Evolutionary conservation across 2,329 filamentous ascomycete species (phyloP), one percentile per base, ranked within the genome.

Genomic region (Cercospora zeae-maydis): DNA sequence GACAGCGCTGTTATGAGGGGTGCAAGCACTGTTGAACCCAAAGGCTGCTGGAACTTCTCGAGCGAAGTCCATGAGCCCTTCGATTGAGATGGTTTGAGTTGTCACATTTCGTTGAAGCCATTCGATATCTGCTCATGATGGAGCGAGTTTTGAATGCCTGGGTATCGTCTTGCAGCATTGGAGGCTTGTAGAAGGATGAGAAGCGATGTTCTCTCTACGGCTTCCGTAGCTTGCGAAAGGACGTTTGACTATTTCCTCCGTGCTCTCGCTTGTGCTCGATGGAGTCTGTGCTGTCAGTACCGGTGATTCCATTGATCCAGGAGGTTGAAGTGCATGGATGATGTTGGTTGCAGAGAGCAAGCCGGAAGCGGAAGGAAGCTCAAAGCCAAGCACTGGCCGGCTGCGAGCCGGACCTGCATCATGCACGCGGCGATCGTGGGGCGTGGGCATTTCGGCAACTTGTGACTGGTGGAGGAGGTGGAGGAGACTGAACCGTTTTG

Each of bases 401-500:
- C 27, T 49, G 42, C 42, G 37, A 21, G 37, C 37, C n/a, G 49
- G 27, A 53, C 49, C 49, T 53, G 30, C 49, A 34, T 53, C 27
- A 53, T 53, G 49, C 49, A 53, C 3, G 27, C 24, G 49, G 49
- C 49, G 49, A 53, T 53, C 49, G 49, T 53, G 49, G 49, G 49
- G 49, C 31, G 24, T 31, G 27, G 27, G 13, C 8, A 10, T 21
- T 9, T 34, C 31, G 31, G 21, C 42, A 19, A 19, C 42, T n/a
- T n/a, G n/a, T n/a, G n/a, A n/a, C n/a, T n/a, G n/a, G n/a, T n/a
- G n/a, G n/a, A n/a, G n/a, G n/a, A n/a, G n/a, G n/a, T 27, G 24
- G 24, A 27, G 24, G 24, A 27, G 24, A 27, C 24, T 3, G 24
- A 27, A 27, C 3, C n/a, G 6, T 53, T 53, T 34, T 53, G 49